These are phyloP conservation scores for Stylonectria norvegica DNA, from an alignment of 2,329 filamentous ascomycete species.

Conservation along the genomic window DNA sequence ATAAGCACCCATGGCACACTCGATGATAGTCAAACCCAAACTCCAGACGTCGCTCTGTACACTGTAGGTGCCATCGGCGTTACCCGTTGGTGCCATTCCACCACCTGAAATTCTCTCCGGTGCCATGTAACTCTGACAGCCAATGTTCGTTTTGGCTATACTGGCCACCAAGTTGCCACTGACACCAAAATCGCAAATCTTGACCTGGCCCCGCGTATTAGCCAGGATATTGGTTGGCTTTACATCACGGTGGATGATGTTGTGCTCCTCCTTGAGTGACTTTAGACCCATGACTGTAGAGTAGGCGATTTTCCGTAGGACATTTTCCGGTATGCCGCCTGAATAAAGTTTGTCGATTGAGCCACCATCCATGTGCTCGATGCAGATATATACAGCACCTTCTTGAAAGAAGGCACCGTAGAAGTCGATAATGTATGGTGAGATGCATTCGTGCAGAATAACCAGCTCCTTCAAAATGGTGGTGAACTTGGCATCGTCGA, in stretches of 20 bases:
- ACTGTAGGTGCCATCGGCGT: constrained; percentile 82
- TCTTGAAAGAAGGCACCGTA: constrained; percentile 99
- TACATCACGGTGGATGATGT: constrained; percentile 97
- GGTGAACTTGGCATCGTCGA: constrained; percentile 94
- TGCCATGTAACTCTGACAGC: constrained; percentile 99
- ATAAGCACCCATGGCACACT: constrained; percentile 91
- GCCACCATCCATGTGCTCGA: constrained; percentile 98
- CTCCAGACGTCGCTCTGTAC: constrained; percentile 99
- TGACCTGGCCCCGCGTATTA: constrained; percentile 86
- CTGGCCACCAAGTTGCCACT: constrained; percentile 94
- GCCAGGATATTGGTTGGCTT: constrained; percentile 98
- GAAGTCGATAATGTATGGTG: constrained; percentile 96
- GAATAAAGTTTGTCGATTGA: constrained; percentile 95
- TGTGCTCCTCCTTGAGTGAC: constrained; percentile 93
- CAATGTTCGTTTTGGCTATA: constrained; percentile 98
- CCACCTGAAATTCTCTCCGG: constrained; percentile 92
- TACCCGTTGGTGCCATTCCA: constrained; percentile 67
- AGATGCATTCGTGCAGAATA: constrained; percentile 90
- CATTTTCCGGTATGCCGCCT: constrained; percentile 83
- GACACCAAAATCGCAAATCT: constrained; percentile 98
- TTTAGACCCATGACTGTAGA: constrained; percentile 90
- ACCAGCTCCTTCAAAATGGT: constrained; percentile 98
- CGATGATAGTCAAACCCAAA: constrained; percentile 87
- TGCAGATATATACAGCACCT: constrained; percentile 97
- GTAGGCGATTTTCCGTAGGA: constrained; percentile 86